Percentiles rank a stretch among this genome's conserved stretches.
Conservation (phyloP, 805 yeast genomes). For the Lipomyces sp. region DNA sequence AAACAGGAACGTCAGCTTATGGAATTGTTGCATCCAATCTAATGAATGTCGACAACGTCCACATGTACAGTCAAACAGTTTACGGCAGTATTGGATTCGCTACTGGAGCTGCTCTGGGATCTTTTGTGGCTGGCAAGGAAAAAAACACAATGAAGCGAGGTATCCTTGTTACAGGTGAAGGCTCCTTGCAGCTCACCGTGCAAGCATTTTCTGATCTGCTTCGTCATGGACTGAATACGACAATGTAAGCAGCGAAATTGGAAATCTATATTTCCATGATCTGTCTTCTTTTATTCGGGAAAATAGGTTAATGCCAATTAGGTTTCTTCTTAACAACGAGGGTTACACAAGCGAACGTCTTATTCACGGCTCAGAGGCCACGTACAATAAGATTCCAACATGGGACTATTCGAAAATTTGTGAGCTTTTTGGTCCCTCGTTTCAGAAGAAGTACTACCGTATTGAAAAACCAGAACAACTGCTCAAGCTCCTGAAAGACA, state of each 20-base stretch:
- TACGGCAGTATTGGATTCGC: slow-evolving; percentile 74
- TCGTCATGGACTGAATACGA: slow-evolving; percentile 60
- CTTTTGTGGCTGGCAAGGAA: slow-evolving; percentile 62
- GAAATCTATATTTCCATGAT: neutral
- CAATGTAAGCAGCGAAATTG: slow-evolving; percentile 43
- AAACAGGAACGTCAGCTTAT: slow-evolving; percentile 69
- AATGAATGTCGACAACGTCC: slow-evolving; percentile 41
- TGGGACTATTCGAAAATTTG: slow-evolving; percentile 60
- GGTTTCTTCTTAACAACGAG: slow-evolving; percentile 62
- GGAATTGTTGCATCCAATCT: slow-evolving; percentile 62
- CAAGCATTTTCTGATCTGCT: slow-evolving; percentile 67
- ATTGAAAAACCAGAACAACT: slow-evolving; percentile 58
- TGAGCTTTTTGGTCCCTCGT: slow-evolving; percentile 59
- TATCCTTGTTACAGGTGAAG: slow-evolving; percentile 67
- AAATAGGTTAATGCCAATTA: neutral
- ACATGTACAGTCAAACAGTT: neutral
- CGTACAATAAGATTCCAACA: slow-evolving; percentile 64
- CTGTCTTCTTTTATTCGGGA: neutral
- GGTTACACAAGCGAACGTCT: slow-evolving; percentile 72
- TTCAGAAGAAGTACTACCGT: slow-evolving; percentile 49
- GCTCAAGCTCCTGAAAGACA: slow-evolving; percentile 50
- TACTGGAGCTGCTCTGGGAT: slow-evolving; percentile 67
- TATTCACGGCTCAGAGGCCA: slow-evolving; percentile 59
- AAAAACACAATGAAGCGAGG: slow-evolving; percentile 54
- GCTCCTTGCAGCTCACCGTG: slow-evolving; percentile 68